Evolutionary conservation across 2,329 filamentous ascomycete genomes (phyloP).

Genomic region (Leptographium procerum): DNA sequence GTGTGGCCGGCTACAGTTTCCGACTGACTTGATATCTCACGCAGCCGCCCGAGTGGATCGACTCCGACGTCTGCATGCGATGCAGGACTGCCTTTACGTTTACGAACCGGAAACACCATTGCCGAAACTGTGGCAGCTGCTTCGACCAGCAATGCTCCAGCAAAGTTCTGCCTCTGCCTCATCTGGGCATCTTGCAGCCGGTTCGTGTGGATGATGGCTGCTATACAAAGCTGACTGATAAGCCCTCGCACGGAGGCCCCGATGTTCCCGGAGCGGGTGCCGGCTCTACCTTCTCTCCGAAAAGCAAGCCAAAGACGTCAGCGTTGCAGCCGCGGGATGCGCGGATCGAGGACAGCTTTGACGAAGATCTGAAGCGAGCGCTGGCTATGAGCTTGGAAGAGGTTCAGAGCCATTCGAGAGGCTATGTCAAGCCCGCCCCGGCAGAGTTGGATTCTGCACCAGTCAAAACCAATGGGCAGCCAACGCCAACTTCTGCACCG

Average conservation of each 20-base stretch:
- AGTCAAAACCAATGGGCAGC: conserved; percentile 23
- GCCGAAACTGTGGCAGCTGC: conserved; percentile 93
- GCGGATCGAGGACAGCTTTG: conserved; percentile 79
- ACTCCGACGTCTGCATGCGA: conserved; percentile 97
- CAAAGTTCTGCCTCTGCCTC: conserved; percentile 78
- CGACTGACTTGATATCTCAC: background rate
- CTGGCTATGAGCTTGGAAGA: conserved; percentile 97
- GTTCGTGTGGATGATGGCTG: conserved; percentile 96
- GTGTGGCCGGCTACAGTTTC: background rate
- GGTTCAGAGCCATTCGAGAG: conserved; percentile 61
- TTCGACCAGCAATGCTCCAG: conserved; percentile 92
- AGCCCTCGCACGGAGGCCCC: conserved; percentile 34
- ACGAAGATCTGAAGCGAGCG: conserved; percentile 87
- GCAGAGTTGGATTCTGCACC: background rate
- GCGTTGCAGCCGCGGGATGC: conserved; percentile 84
- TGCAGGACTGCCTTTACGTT: conserved; percentile 93
- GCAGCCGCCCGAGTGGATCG: conserved; percentile 90
- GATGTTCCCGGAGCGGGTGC: conserved; percentile 27
- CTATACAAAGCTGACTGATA: conserved; percentile 78
- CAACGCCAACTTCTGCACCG: conserved; percentile 11
- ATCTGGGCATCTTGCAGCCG: conserved; percentile 81
- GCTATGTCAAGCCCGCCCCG: conserved; percentile 52
- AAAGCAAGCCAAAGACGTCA: conserved; percentile 49
- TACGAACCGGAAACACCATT: conserved; percentile 97
- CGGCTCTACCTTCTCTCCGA: conserved; percentile 15